Conservation (phyloP, 2,329 filamentous ascomycete species). For the Stagonosporopsis cucurbitacearum region DNA sequence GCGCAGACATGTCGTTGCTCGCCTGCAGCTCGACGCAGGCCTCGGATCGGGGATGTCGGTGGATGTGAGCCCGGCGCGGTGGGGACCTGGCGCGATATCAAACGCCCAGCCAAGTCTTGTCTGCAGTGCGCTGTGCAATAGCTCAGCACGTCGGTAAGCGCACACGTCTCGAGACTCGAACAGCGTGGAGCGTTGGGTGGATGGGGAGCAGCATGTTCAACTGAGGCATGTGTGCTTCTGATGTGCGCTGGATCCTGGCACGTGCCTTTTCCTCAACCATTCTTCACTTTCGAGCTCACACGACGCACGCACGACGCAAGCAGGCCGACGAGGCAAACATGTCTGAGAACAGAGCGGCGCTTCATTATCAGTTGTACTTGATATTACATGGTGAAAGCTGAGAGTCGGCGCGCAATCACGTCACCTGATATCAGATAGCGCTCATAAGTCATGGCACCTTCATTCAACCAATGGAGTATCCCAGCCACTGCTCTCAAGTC, state of each 20-base stretch:
- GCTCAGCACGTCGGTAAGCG: not conserved
- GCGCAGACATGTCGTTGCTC: conserved; percentile 34
- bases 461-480: not conserved
- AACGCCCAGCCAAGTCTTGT: not conserved
- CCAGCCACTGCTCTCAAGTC: not conserved
- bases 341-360: too few relatives aligned
- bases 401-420: not conserved
- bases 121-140: not conserved
- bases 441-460: not conserved
- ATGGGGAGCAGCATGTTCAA: not conserved
- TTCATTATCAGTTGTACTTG: too few relatives aligned
- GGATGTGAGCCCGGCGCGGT: not conserved
- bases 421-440: not conserved
- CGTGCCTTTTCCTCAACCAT: too few relatives aligned
- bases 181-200: not conserved
- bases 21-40: not conserved
- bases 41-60: conserved; percentile 8
- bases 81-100: not conserved
- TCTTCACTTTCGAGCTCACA: too few relatives aligned
- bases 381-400: too few relatives aligned
- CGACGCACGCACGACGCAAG: too few relatives aligned
- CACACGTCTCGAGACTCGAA: not conserved
- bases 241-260: too few relatives aligned
- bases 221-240: too few relatives aligned
- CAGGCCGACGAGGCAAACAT: too few relatives aligned